Evolutionary conservation across 2,329 filamentous ascomycete species (phyloP).

Genomic region (Trichoderma guizhouense): DNA sequence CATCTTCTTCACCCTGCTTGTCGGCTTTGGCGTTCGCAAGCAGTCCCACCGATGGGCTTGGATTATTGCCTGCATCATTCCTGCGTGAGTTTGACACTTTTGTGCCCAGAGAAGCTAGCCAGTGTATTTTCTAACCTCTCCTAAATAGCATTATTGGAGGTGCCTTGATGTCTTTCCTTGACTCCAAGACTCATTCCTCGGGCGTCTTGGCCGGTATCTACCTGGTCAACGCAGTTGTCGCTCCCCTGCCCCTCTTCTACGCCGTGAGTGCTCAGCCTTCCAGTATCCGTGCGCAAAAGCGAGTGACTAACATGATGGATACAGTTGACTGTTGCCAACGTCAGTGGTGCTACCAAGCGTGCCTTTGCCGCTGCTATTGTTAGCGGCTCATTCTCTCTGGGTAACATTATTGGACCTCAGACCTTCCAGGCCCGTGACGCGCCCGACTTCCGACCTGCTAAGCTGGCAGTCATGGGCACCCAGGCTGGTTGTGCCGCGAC

Average conservation of each 20-base stretch:
- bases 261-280: conserved; percentile 30
- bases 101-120: no score
- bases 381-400: conserved; percentile 49
- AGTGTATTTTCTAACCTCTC: background rate
- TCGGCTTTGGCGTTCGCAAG: conserved; percentile 46
- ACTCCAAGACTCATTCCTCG: conserved; percentile 40
- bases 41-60: conserved; percentile 49
- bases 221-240: conserved; percentile 48
- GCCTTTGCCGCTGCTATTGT: conserved; percentile 48
- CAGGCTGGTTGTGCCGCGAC: conserved; percentile 42
- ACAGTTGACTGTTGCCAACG: conserved; percentile 49
- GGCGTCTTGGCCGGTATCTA: conserved; percentile 50
- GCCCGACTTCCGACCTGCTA: conserved; percentile 51
- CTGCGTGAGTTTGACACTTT: conserved; percentile 35
- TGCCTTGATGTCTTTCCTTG: conserved; percentile 51
- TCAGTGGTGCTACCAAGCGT: conserved; percentile 51
- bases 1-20: conserved; percentile 50
- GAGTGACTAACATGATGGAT: background rate
- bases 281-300: background rate
- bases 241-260: conserved; percentile 45
- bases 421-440: conserved; percentile 52
- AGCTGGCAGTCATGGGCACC: conserved; percentile 53
- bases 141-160: conserved; percentile 43
- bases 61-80: conserved; percentile 47
- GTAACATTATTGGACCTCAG: conserved; percentile 56